Percentiles rank a stretch among this genome's conserved stretches.
Evolutionary conservation across 176 grass and related monocot species (phyloP).

Genomic region (Zoysia pacifica): DNA sequence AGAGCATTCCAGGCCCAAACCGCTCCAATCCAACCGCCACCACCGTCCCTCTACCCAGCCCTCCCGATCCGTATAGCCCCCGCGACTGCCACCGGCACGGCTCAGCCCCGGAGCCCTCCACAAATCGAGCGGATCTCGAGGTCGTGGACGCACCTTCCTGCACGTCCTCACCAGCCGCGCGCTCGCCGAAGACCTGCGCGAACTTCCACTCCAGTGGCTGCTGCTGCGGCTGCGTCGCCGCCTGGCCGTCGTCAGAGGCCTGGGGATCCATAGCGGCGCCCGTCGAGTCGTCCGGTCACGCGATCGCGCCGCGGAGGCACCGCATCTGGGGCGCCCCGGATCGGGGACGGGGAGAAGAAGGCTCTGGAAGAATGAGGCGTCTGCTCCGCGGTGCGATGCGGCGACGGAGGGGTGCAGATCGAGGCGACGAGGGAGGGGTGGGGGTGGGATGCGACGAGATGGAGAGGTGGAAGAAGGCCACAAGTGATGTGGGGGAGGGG

Average conservation of each 20-base stretch:
- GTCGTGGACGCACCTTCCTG: constrained; percentile 68
- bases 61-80: constrained; percentile 13
- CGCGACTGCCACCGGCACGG: not conserved
- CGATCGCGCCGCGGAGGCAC: constrained; percentile 50
- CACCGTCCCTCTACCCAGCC: not conserved
- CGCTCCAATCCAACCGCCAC: constrained; percentile 22
- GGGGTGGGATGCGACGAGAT: constrained; percentile 17
- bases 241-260: constrained; percentile 37
- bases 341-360: constrained; percentile 14
- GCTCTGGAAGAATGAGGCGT: constrained; percentile 16
- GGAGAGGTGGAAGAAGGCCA: not conserved
- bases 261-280: constrained; percentile 54
- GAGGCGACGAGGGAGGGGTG: constrained; percentile 17
- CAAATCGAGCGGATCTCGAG: constrained; percentile 61
- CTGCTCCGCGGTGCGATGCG: not conserved
- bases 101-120: not conserved
- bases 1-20: constrained; percentile 9
- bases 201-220: constrained; percentile 71
- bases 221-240: constrained; percentile 36
- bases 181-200: constrained; percentile 93
- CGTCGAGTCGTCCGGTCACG: constrained; percentile 51
- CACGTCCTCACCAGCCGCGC: constrained; percentile 80
- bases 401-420: constrained; percentile 47
- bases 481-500: constrained; percentile 32
- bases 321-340: constrained; percentile 34